phyloP scores from a whole-genome alignment of 1,139 yeast genomes.

The Diutina scorzettiae region DNA sequence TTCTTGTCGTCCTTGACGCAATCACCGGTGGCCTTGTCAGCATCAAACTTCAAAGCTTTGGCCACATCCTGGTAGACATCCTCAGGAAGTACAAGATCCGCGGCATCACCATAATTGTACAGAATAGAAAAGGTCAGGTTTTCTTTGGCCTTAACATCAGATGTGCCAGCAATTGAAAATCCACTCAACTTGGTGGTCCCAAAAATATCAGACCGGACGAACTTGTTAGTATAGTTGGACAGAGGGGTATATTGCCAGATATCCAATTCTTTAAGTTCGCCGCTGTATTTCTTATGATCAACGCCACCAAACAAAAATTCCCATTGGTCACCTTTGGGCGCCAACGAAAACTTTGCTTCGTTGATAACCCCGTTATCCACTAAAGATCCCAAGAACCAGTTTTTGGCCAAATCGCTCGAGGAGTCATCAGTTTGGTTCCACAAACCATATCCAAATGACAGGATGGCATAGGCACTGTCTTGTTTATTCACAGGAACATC shows the following conservation, averaged over 20 bases:
- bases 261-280: not conserved
- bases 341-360: not conserved
- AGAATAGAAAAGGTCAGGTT: not conserved
- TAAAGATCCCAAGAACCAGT: conserved; percentile 4
- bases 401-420: not conserved
- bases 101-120: conserved; percentile 1
- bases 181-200: not conserved
- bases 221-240: not conserved
- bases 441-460: conserved; percentile 4
- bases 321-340: not conserved
- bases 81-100: not conserved
- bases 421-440: not conserved
- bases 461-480: not conserved
- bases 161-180: not conserved
- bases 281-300: not conserved
- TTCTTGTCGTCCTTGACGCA: not conserved
- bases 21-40: not conserved
- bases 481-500: not conserved
- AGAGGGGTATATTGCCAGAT: conserved; percentile 2
- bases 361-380: not conserved
- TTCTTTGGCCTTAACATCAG: not conserved
- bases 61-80: not conserved
- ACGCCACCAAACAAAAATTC: conserved; percentile 1
- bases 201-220: conserved; percentile 1
- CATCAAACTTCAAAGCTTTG: not conserved